Base-by-base conservation (phyloP, 2,329 filamentous ascomycete species). In the Herpotrichia juniperi region DNA sequence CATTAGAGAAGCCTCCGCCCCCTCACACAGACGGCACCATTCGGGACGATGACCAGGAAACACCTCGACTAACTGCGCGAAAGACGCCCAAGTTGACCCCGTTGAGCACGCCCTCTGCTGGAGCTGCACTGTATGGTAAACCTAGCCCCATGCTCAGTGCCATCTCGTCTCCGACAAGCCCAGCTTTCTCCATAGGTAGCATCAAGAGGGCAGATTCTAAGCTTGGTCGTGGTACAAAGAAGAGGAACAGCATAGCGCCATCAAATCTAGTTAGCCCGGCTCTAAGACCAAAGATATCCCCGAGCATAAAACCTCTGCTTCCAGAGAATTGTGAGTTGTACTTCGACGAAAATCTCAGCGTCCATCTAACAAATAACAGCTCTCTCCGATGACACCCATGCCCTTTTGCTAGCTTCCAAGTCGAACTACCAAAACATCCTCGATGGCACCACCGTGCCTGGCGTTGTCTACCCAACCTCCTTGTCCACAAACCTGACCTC, bases 381-480 rank as follows among this genome's bases (percentile, higher is more conserved):
- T 30, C 70, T 83, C 14, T 77, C 83, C 17, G 80, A 83, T 30
- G 83, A 87, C 46, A 81, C 81, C 2, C 85, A 86, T 51, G 84
- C 86, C n/a, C 82, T 91, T 24, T 83, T 97, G 39, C 82, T 99
- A 24, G 90, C 93, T 30, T 91, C 90, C 14, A 97, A 97, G 72
- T 97, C 93, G 1, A 99, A 99, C 68, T 99, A 99, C 67, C 93
- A 97, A 67, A 96, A 97, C 64, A 94, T 99, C 31, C 78, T 99
- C 10, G 94, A 97, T 71, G 94, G 94, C 43, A 97, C 92, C 45
- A 87, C 88, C 50, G 86, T 97, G 1, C 93, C 93, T 0, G 93
- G 93, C 11, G 89, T 97, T 11, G 89, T 89, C 1, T 97, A 97
- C 63, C 93, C 93, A 0, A 91, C 90, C 62, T 90, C 93, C 46